Percentiles rank a stretch among this genome's conserved stretches.
phyloP scores from a whole-genome alignment of 2,329 filamentous ascomycete genomes.

The Diaporthe ilicicola region DNA sequence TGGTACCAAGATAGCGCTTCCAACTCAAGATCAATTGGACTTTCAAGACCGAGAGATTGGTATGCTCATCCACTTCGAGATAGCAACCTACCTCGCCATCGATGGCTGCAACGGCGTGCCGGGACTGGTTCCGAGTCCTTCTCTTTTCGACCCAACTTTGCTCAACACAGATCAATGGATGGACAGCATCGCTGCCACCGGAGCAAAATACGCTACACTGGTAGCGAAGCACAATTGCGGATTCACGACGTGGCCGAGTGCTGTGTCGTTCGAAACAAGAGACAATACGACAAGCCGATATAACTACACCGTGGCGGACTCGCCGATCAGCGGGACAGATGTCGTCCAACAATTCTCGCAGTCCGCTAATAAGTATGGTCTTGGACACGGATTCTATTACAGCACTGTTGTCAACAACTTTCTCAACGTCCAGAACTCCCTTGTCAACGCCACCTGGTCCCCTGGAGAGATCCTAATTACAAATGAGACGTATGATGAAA shows the following conservation, averaged over 20 bases:
- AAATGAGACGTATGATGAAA: constrained; percentile 38
- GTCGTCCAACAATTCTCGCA: constrained; percentile 38
- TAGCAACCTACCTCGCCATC: constrained; percentile 38
- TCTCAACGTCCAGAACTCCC: constrained; percentile 38
- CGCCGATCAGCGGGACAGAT: constrained; percentile 38
- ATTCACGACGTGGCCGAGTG: constrained; percentile 42
- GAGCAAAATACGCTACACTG: constrained; percentile 42
- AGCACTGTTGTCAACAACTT: constrained; percentile 44
- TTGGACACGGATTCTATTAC: constrained; percentile 43
- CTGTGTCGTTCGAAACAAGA: constrained; percentile 38
- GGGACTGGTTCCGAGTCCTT: constrained; percentile 36
- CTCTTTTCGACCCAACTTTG: constrained; percentile 36
- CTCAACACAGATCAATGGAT: constrained; percentile 42
- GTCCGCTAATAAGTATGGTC: constrained; percentile 38
- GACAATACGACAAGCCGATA: constrained; percentile 39
- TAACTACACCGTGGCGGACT: constrained; percentile 41
- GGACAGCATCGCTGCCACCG: constrained; percentile 38
- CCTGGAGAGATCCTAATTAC: constrained; percentile 37
- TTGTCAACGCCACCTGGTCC: constrained; percentile 34
- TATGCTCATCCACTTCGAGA: constrained; percentile 40
- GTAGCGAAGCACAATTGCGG: constrained; percentile 44
- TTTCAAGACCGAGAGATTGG: constrained; percentile 41
- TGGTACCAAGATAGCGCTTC: constrained; percentile 39
- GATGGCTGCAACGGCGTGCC: constrained; percentile 41
- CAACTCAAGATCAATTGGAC: constrained; percentile 37